These are phyloP conservation scores for Boletus rubescentipes DNA, from an alignment of 768 basidiomycete species.

Conservation along the genomic window DNA sequence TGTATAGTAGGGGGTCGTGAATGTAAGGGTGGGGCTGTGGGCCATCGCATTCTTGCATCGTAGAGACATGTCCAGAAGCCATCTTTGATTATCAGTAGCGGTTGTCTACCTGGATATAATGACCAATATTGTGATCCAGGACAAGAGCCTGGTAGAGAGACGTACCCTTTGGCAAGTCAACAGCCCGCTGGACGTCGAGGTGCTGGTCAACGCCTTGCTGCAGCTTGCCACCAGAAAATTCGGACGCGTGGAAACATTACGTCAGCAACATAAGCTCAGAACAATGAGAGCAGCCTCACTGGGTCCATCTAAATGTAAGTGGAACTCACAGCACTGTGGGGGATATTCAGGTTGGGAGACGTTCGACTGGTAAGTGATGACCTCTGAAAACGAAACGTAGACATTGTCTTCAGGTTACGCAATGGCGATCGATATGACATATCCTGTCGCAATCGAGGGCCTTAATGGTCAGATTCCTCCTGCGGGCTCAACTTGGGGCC, in stretches of 20 bases:
- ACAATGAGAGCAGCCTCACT: too few species aligned
- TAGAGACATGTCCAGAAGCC: constrained; percentile 36
- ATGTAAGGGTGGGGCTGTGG: constrained; percentile 73
- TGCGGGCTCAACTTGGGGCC: too few species aligned
- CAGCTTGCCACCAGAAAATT: constrained; percentile 29
- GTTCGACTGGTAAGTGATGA: too few species aligned
- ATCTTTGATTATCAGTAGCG: constrained; percentile 33
- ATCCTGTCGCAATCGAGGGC: too few species aligned
- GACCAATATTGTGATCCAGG: not conserved
- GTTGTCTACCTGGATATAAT: constrained; percentile 20
- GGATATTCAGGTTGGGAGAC: too few species aligned
- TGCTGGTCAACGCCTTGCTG: constrained; percentile 25
- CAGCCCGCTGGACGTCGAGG: constrained; percentile 32
- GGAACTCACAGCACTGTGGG: too few species aligned
- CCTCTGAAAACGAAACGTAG: too few species aligned
- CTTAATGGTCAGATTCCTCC: too few species aligned
- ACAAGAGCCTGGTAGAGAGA: not conserved
- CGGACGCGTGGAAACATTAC: constrained; percentile 33
- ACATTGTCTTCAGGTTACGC: too few species aligned
- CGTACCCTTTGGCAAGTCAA: constrained; percentile 31
- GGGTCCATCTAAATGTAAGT: too few species aligned
- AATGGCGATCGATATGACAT: too few species aligned
- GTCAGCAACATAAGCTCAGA: constrained; percentile 26
- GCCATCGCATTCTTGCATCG: constrained; percentile 31
- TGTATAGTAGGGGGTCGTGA: constrained; percentile 78